phyloP scores from a whole-genome alignment of 176 grass and related monocot genomes.

The Guadua angustifolia region DNA sequence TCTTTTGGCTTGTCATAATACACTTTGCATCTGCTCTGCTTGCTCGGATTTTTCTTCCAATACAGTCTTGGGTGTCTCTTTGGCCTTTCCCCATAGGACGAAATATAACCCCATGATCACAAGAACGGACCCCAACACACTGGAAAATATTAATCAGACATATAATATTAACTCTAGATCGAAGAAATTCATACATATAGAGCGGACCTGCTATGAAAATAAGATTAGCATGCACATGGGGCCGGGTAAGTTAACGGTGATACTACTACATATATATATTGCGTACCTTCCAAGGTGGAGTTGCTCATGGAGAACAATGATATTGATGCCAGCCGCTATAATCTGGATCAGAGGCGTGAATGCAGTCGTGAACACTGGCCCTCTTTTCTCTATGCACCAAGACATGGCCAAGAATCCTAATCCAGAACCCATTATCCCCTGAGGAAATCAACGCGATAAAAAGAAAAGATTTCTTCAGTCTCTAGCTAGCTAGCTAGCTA shows the following conservation, averaged over 20 bases:
- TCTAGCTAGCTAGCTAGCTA: neutral
- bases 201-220: neutral
- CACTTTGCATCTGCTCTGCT: neutral
- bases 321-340: slow-evolving; percentile 63
- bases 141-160: slow-evolving; percentile 21
- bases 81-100: slow-evolving; percentile 76
- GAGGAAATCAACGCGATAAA: neutral
- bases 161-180: neutral
- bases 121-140: slow-evolving; percentile 57
- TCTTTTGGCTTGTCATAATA: neutral
- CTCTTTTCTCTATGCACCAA: slow-evolving; percentile 78
- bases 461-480: neutral
- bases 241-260: no score
- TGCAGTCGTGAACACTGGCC: slow-evolving; percentile 73
- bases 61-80: slow-evolving; percentile 35
- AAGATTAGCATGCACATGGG: neutral
- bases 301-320: slow-evolving; percentile 65
- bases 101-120: slow-evolving; percentile 68
- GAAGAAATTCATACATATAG: no score
- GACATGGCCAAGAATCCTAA: slow-evolving; percentile 74
- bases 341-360: slow-evolving; percentile 84
- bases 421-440: slow-evolving; percentile 72
- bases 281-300: slow-evolving; percentile 70
- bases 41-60: neutral
- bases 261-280: neutral